Base-by-base conservation (phyloP, 208 protist genomes). In the Crithidia thermophila region DNA sequence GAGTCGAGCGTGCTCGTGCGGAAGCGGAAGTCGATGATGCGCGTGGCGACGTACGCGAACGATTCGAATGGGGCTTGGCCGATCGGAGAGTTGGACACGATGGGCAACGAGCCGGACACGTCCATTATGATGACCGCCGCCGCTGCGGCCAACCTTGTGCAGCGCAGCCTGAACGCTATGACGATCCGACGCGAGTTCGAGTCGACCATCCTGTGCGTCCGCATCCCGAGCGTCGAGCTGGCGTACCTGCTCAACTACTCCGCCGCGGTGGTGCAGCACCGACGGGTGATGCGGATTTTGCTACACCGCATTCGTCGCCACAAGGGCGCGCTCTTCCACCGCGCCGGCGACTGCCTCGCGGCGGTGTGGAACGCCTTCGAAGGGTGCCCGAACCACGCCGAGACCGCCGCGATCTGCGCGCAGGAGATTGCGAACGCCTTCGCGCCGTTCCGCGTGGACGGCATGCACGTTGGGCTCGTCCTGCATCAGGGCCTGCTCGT, bases 341-440 rank as follows among this genome's bases (percentile, higher is more conserved):
- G 87, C 45, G 72, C 75, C 13, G 90, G 90, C 16, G 90, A 93
- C 51, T 84, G 74, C 55, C 80, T 95, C 27, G 75, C 75, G 11
- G 90, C 80, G 34, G 76, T 81, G 14, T 95, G 90, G 87, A 95
- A 95, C 63, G 90, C 85, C 27, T 95, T 95, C 68, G 87, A 91
- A 37, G 81, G 77, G 67, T 85, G 87, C 55, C 40, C 81, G 18
- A 79, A 89, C 72, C 90, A 95, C 79, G 83, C 80, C 20, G 72
- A 81, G 45, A 42, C 56, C 16, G 90, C 90, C n/a, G 87, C 83
- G 2, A 56, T 73, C 20, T 95, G 90, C 63, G 90, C 87, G 50
- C 59, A 85, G 36, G 84, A 88, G 33, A 90, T 95, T 31, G 72
- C 81, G 10, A 65, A 66, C 30, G 63, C 79, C 28, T 79, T 95